Conservation (phyloP, 169 alveolate genomes). For the Plasmodium malariae region DNA sequence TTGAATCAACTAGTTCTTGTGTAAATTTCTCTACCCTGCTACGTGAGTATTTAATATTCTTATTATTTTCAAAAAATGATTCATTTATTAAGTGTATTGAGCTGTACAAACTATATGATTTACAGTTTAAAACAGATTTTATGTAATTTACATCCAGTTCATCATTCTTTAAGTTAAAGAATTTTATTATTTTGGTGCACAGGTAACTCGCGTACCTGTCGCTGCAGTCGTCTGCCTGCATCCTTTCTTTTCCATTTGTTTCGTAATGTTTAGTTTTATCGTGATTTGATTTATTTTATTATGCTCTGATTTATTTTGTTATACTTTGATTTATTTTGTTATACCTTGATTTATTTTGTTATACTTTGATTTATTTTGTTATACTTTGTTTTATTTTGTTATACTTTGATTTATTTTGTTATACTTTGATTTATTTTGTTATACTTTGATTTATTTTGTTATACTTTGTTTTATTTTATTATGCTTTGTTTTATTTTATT, state of each 20-base stretch:
- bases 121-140: slow-evolving; percentile 42
- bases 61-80: slow-evolving; percentile 36
- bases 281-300: no score
- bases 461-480: no score
- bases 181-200: slow-evolving; percentile 52
- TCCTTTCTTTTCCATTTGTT: neutral
- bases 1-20: slow-evolving; percentile 28
- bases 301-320: no score
- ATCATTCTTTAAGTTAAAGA: slow-evolving; percentile 51
- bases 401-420: no score
- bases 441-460: no score
- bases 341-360: no score
- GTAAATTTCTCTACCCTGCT: slow-evolving; percentile 49
- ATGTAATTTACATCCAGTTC: slow-evolving; percentile 51
- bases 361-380: no score
- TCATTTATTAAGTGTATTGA: slow-evolving; percentile 55
- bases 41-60: slow-evolving; percentile 26
- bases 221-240: neutral
- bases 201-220: slow-evolving; percentile 41
- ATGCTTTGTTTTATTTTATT: no score
- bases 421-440: no score
- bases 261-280: neutral
- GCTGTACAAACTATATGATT: slow-evolving; percentile 28
- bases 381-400: no score
- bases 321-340: no score